Evolutionary conservation across 106 monocot genomes (phyloP).

Genomic region (Dendrobium huoshanense): DNA sequence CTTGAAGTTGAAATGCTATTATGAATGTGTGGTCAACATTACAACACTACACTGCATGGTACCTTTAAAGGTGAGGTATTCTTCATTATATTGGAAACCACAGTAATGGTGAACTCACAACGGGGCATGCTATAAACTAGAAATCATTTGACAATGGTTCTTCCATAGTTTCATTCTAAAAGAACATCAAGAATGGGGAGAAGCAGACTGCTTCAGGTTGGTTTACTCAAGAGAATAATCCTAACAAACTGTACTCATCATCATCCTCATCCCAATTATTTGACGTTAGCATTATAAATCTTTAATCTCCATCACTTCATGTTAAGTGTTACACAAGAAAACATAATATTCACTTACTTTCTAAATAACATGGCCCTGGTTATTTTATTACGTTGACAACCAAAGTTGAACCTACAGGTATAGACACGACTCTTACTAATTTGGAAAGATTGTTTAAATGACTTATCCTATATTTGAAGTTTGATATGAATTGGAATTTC

Average conservation of each 20-base stretch:
- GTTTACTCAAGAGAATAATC: not conserved
- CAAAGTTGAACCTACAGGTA: not conserved
- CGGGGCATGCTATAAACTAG: not conserved
- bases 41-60: not conserved
- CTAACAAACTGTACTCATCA: not conserved
- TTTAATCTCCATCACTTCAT: not conserved
- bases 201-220: not conserved
- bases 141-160: not conserved
- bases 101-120: not conserved
- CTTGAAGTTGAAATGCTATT: not conserved
- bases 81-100: not conserved
- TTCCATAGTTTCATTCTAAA: not conserved
- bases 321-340: not conserved
- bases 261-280: not conserved
- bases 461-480: not conserved
- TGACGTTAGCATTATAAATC: not conserved
- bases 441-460: not conserved
- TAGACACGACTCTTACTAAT: not conserved
- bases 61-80: not conserved
- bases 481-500: not conserved
- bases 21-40: not conserved
- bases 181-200: not conserved
- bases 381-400: not conserved
- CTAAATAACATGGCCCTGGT: not conserved
- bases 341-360: not conserved